Conservation (phyloP, 1,139 yeast species). For the Kodamaea sp. region DNA sequence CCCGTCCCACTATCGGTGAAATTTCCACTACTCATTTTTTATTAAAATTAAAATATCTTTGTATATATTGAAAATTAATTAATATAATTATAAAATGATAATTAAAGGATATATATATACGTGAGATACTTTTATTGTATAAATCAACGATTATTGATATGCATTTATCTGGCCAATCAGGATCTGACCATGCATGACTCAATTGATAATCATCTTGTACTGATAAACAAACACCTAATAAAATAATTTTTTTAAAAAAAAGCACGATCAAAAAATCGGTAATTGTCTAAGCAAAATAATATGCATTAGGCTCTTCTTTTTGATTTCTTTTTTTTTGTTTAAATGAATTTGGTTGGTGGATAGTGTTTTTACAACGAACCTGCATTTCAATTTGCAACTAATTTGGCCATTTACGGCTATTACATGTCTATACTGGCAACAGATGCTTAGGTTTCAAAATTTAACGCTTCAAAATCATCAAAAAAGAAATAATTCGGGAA, state of each 20-base stretch:
- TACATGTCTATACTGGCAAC: too few relatives aligned
- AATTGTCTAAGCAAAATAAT: too few relatives aligned
- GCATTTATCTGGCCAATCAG: constrained; percentile 8
- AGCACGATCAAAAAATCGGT: not conserved
- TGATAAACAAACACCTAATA: not conserved
- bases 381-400: too few relatives aligned
- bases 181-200: too few relatives aligned
- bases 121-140: not conserved
- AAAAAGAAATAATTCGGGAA: not conserved
- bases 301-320: too few relatives aligned
- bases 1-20: constrained; percentile 65
- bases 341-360: too few relatives aligned
- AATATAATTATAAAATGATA: not conserved
- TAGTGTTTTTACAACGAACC: too few relatives aligned
- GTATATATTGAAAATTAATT: not conserved
- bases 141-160: not conserved
- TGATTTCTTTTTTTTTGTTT: too few relatives aligned
- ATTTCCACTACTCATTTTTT: constrained; percentile 16
- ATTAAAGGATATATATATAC: not conserved
- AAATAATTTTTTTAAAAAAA: not conserved
- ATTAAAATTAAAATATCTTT: not conserved
- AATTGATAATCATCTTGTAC: too few relatives aligned
- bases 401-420: too few relatives aligned
- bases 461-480: too few relatives aligned
- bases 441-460: too few relatives aligned